These are phyloP conservation scores for Astragalus glycyphyllos DNA, from an alignment of 306 rosid species.

Conservation along the genomic window DNA sequence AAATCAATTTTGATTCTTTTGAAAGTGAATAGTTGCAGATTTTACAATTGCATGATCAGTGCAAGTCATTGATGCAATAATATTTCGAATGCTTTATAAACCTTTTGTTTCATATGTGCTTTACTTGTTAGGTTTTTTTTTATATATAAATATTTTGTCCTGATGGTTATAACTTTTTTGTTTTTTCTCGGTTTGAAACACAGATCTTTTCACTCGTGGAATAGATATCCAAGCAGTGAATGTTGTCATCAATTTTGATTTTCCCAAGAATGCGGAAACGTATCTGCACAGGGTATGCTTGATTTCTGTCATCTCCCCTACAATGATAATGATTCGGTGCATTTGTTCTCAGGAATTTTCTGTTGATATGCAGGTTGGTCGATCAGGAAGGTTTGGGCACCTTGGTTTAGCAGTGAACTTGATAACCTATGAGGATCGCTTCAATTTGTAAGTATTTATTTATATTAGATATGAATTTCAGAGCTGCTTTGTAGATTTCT, in stretches of 20 bases:
- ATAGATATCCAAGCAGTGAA: conserved; percentile 99
- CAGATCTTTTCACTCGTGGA: conserved; percentile 98
- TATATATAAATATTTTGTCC: neutral
- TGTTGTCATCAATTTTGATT: conserved; percentile 96
- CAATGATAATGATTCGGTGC: neutral
- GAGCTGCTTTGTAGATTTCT: conserved; percentile 14
- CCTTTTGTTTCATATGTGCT: neutral
- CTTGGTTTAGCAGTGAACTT: conserved; percentile 98
- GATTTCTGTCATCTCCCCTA: conserved; percentile 27
- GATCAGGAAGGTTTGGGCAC: conserved; percentile 99
- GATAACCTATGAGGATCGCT: conserved; percentile 98
- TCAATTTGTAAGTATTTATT: conserved; percentile 69
- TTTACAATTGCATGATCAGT: neutral
- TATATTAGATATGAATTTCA: conserved; percentile 18
- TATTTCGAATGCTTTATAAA: conserved; percentile 11
- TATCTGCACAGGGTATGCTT: conserved; percentile 92
- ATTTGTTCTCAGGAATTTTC: conserved; percentile 35
- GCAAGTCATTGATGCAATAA: conserved; percentile 17
- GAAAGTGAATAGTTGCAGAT: neutral
- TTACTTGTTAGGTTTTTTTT: neutral
- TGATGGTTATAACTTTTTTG: neutral
- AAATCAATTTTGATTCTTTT: conserved; percentile 3
- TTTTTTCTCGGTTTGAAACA: conserved; percentile 43
- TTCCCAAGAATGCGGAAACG: conserved; percentile 96
- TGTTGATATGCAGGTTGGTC: conserved; percentile 79